Evolutionary conservation across 768 basidiomycete genomes (phyloP).

Genomic region (Tylopilus felleus): DNA sequence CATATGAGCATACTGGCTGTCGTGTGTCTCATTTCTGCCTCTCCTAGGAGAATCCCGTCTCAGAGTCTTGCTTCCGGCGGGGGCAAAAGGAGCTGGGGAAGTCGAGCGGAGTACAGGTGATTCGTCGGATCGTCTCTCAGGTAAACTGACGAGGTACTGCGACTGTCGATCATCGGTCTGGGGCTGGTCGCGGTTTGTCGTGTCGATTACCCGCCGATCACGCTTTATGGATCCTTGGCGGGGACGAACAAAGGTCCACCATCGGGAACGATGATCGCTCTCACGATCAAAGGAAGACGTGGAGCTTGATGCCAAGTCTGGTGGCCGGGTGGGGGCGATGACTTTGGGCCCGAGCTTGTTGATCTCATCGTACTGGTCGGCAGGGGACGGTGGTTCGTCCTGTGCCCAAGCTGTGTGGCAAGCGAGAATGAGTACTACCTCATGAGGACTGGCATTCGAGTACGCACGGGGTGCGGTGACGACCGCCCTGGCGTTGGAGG

Average conservation of each 20-base stretch:
- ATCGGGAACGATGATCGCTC: constrained; percentile 45
- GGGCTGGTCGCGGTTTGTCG: background rate
- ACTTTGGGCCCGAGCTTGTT: constrained; percentile 29
- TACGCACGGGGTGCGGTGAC: constrained; percentile 69
- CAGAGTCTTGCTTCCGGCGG: constrained; percentile 54
- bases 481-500: constrained; percentile 51
- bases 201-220: constrained; percentile 2
- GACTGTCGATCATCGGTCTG: constrained; percentile 16
- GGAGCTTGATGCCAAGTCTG: constrained; percentile 50
- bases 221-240: constrained; percentile 32
- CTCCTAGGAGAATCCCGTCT: constrained; percentile 68
- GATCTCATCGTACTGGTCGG: constrained; percentile 40
- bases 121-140: constrained; percentile 21
- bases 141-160: constrained; percentile 7
- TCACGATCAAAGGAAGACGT: constrained; percentile 41
- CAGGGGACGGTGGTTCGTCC: constrained; percentile 79
- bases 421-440: constrained; percentile 5
- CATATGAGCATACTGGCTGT: constrained; percentile 16
- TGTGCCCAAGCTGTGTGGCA: constrained; percentile 72
- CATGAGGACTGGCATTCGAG: background rate
- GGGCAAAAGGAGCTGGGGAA: constrained; percentile 40
- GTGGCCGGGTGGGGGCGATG: constrained; percentile 41
- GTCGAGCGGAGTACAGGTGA: constrained; percentile 26
- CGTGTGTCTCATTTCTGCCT: constrained; percentile 10
- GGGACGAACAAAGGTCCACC: constrained; percentile 74